Percentiles rank a stretch among this genome's conserved stretches.
These are phyloP conservation scores for Cystofilobasidium capitatum DNA, from an alignment of 768 basidiomycete species.

Conservation along the genomic window DNA sequence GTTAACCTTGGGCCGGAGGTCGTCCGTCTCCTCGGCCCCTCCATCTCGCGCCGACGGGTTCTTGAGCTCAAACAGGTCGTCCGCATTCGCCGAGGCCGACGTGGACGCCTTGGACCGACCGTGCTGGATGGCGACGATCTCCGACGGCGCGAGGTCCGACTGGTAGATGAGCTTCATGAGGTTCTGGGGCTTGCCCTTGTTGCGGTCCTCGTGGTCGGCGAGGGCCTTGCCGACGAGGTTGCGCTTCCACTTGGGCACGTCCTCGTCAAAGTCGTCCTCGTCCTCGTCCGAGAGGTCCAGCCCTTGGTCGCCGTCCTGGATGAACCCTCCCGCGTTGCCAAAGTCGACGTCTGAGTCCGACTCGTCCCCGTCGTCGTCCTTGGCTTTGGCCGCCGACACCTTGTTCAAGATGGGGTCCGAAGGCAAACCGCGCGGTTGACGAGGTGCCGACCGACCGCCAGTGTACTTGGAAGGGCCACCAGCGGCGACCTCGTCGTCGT, in stretches of 20 bases:
- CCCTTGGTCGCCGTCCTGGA: constrained; percentile 45
- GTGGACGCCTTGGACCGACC: not conserved
- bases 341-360: constrained; percentile 37
- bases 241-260: constrained; percentile 63
- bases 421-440: constrained; percentile 17
- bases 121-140: constrained; percentile 45
- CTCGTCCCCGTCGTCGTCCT: constrained; percentile 38
- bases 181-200: constrained; percentile 49
- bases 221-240: constrained; percentile 52
- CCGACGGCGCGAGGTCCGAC: constrained; percentile 55
- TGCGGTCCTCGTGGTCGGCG: constrained; percentile 44
- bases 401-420: constrained; percentile 21
- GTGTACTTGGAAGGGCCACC: constrained; percentile 13
- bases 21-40: constrained; percentile 44
- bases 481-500: constrained; percentile 38
- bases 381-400: constrained; percentile 22
- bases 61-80: constrained; percentile 31
- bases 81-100: constrained; percentile 32
- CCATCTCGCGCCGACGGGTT: constrained; percentile 27
- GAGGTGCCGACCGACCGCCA: constrained; percentile 15
- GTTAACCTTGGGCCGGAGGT: constrained; percentile 54
- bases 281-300: constrained; percentile 42
- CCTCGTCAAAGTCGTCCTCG: constrained; percentile 42
- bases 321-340: constrained; percentile 41
- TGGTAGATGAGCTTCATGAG: constrained; percentile 81